Base-by-base conservation (phyloP, 83 land plant species). In the Thuja plicata region DNA sequence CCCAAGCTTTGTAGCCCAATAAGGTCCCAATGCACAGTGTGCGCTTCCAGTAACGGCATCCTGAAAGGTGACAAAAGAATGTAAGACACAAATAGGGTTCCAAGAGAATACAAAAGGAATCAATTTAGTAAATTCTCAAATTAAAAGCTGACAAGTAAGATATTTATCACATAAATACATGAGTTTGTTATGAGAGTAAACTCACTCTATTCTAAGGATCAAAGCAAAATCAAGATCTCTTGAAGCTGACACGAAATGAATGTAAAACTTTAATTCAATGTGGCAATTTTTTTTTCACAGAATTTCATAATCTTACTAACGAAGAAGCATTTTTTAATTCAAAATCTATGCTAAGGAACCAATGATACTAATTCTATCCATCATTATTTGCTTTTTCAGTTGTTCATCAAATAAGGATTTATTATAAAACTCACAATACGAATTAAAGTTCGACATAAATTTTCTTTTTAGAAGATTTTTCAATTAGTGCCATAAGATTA, bases 11-110 rank as follows among this genome's bases (percentile, higher is more conserved):
- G 89, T 89, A 82, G 92, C 89, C 99, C 99, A 97, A 79, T 96
- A 94, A 2, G 96, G 92, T 41, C 93, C 96, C 79, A 97, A 92
- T 30, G 95, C 94, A 91, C 97, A 95, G 86, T 96, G 98, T 37
- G 97, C 99, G 89, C 96, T 97, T 40, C 99, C 98, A 92, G 93
- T 90, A 34, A 97, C 98, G 84, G 98, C 98, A 87, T 97, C 98
- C 98, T 96, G 86, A 79, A 73, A 74, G 15, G 50, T 81, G 66
- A 89, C 55, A 15, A 74, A 30, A 83, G 13, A 37, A 40, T 35
- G 41, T 82, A 27, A 88, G 50, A 34, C 35, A 87, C 57, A 35
- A 21, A 32, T 3, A 16, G 77, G 46, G 62, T n/a, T 89, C 71
- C 32, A 71, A 24, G 55, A 37, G 73, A 86, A 13, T 43, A 54